Conservation (phyloP, 2,329 filamentous ascomycete genomes). For the Aspergillus nomiae region DNA sequence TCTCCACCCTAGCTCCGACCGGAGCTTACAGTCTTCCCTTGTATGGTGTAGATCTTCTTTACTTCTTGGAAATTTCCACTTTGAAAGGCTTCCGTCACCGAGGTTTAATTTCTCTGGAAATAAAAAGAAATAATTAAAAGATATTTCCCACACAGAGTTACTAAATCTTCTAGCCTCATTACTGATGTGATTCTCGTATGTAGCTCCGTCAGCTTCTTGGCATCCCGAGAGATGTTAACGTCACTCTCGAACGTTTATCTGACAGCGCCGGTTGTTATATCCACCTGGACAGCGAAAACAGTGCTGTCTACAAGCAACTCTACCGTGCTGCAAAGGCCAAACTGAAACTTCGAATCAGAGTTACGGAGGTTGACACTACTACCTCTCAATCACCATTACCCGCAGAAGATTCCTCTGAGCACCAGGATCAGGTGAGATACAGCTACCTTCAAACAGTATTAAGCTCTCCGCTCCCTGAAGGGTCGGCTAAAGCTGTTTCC, state of each 20-base stretch:
- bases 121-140: background rate
- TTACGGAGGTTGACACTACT: constrained; percentile 51
- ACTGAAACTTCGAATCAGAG: constrained; percentile 89
- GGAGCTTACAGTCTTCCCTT: constrained; percentile 13
- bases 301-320: constrained; percentile 91
- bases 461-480: constrained; percentile 29
- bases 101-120: background rate
- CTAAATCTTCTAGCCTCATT: background rate
- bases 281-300: constrained; percentile 73
- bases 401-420: constrained; percentile 19
- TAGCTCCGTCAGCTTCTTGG: constrained; percentile 71
- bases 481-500: constrained; percentile 13
- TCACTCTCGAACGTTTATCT: constrained; percentile 87
- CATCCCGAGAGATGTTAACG: constrained; percentile 63
- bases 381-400: constrained; percentile 16
- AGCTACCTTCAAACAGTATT: constrained; percentile 49
- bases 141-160: background rate
- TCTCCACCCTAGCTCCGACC: constrained; percentile 42
- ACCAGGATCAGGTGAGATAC: constrained; percentile 29
- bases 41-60: background rate
- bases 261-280: constrained; percentile 86
- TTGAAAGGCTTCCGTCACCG: background rate
- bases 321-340: constrained; percentile 97
- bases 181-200: constrained; percentile 26
- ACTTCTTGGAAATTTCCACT: background rate